Evolutionary conservation across 768 basidiomycete species (phyloP).

Genomic region (Guyanaporus albipodus): DNA sequence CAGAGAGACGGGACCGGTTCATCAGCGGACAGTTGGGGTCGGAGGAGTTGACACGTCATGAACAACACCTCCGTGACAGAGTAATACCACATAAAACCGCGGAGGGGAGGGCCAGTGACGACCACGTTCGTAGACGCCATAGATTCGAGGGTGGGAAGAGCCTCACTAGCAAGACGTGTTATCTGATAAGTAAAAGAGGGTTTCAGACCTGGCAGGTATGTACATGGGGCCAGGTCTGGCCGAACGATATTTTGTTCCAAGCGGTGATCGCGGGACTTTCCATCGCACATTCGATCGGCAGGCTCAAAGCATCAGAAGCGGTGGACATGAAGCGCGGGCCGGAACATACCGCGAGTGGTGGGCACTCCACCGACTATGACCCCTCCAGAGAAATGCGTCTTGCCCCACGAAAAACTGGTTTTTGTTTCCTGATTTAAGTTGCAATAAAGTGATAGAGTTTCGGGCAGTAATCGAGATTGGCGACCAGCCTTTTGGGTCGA

Average conservation of each 20-base stretch:
- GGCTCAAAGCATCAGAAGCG: conserved; percentile 15
- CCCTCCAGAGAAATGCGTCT: not conserved
- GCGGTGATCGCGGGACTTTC: conserved; percentile 26
- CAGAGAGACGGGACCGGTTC: conserved; percentile 17
- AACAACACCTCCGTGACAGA: not conserved
- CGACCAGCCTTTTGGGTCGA: conserved; percentile 39
- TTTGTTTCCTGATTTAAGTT: conserved; percentile 36
- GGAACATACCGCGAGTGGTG: conserved; percentile 9
- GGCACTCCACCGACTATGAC: too few relatives aligned
- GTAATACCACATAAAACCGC: not conserved
- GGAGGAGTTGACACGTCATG: not conserved
- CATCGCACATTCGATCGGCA: conserved; percentile 13
- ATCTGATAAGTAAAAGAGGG: conserved; percentile 15
- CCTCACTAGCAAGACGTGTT: not conserved
- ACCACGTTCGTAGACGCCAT: too few relatives aligned
- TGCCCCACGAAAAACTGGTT: not conserved
- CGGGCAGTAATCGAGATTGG: conserved; percentile 40
- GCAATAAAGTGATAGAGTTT: conserved; percentile 55
- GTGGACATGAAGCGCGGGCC: conserved; percentile 8
- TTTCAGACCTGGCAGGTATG: not conserved
- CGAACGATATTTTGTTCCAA: not conserved
- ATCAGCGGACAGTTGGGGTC: not conserved
- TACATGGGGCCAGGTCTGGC: not conserved
- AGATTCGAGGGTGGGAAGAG: not conserved
- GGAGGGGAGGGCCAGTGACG: too few relatives aligned